Conservation (phyloP, 2,329 filamentous ascomycete genomes). For the Cercospora zeae-maydis region DNA sequence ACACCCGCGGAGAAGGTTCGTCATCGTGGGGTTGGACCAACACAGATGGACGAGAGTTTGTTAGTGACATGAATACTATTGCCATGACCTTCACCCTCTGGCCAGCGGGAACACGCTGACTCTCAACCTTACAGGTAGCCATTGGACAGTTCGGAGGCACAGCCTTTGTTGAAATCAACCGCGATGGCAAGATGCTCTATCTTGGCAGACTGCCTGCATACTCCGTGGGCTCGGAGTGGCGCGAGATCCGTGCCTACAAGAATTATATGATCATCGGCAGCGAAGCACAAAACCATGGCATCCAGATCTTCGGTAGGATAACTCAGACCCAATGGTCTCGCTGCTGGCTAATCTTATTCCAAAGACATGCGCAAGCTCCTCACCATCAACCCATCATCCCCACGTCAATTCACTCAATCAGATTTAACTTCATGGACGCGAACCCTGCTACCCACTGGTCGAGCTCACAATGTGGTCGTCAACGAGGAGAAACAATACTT, state of each 20-base stretch:
- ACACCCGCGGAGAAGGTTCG: constrained; percentile 41
- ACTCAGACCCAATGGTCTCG: neutral
- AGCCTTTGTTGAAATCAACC: constrained; percentile 52
- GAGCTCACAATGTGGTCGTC: constrained; percentile 50
- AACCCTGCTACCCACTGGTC: neutral
- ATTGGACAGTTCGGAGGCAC: constrained; percentile 54
- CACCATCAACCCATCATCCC: constrained; percentile 43
- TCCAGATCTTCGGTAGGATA: neutral
- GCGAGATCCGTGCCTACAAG: constrained; percentile 7
- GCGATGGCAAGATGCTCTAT: constrained; percentile 50
- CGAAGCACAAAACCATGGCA: constrained; percentile 3
- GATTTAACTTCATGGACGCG: constrained; percentile 9
- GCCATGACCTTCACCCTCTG: neutral
- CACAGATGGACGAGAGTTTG: constrained; percentile 50
- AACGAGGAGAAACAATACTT: constrained; percentile 42
- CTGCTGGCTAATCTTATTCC: neutral
- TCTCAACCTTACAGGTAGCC: constrained; percentile 28
- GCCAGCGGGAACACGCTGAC: neutral
- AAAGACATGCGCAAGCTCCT: constrained; percentile 56
- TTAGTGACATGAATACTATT: constrained; percentile 18
- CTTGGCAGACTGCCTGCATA: constrained; percentile 47
- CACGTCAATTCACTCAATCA: constrained; percentile 37
- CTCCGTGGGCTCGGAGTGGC: constrained; percentile 2
- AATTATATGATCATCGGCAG: constrained; percentile 2
- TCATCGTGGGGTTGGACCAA: constrained; percentile 56